phyloP scores from a whole-genome alignment of 2,329 filamentous ascomycete species.

The Fusarium buxicola region DNA sequence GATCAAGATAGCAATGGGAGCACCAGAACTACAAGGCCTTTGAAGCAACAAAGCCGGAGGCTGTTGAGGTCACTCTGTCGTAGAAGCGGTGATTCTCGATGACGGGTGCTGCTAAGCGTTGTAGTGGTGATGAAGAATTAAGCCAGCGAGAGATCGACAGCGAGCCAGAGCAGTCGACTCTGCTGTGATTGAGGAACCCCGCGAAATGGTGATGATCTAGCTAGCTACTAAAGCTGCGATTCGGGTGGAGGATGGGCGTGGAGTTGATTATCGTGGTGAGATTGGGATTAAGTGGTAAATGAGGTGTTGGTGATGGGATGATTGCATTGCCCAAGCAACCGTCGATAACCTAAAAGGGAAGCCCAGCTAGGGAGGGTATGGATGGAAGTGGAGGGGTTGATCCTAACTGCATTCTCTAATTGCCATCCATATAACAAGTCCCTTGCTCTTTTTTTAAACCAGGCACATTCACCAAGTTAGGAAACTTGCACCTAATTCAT shows the following conservation, averaged over 20 bases:
- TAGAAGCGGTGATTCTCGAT: neutral
- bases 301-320: slow-evolving; percentile 26
- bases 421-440: neutral
- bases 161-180: slow-evolving; percentile 21
- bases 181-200: slow-evolving; percentile 13
- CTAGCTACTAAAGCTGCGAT: slow-evolving; percentile 31
- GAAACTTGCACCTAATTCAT: neutral
- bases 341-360: slow-evolving; percentile 13
- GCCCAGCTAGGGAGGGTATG: slow-evolving; percentile 21
- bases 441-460: neutral
- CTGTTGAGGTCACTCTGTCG: slow-evolving; percentile 1
- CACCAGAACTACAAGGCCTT: slow-evolving; percentile 7
- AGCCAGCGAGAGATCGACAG: slow-evolving; percentile 21
- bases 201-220: slow-evolving; percentile 33
- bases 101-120: slow-evolving; percentile 1
- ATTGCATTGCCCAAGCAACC: slow-evolving; percentile 46
- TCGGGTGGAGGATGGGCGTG: slow-evolving; percentile 33
- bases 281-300: slow-evolving; percentile 1
- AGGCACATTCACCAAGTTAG: slow-evolving; percentile 1
- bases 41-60: slow-evolving; percentile 2
- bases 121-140: slow-evolving; percentile 1
- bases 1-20: slow-evolving; percentile 1
- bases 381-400: slow-evolving; percentile 24
- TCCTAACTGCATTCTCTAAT: neutral
- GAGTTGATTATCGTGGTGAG: slow-evolving; percentile 24